Evolutionary conservation across 2,329 filamentous ascomycete genomes (phyloP).

Genomic region (Xylaria hypoxylon): DNA sequence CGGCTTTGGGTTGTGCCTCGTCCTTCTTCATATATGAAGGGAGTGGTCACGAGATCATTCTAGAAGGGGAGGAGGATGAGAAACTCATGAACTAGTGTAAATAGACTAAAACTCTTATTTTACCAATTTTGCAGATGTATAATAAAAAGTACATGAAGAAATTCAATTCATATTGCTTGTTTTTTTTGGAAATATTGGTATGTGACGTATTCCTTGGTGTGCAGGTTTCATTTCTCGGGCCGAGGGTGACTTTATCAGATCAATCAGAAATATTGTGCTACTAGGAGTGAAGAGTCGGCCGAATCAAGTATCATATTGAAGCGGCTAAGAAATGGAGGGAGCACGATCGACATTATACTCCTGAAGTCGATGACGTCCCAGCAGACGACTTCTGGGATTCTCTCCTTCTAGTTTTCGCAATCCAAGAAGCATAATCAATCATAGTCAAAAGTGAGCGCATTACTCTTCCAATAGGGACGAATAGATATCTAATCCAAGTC

Average conservation of each 20-base stretch:
- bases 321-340: too few species aligned
- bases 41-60: slow-evolving; percentile 68
- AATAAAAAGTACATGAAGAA: slow-evolving; percentile 3
- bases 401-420: not conserved
- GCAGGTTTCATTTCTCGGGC: too few species aligned
- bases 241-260: too few species aligned
- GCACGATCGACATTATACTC: too few species aligned
- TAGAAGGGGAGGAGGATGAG: slow-evolving; percentile 54
- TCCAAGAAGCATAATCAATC: not conserved
- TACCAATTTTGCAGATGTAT: slow-evolving; percentile 11
- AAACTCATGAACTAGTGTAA: slow-evolving; percentile 30
- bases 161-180: not conserved
- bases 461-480: not conserved
- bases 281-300: too few species aligned
- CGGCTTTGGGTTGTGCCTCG: slow-evolving; percentile 67
- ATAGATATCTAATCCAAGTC: not conserved
- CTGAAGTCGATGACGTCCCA: not conserved
- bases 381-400: not conserved
- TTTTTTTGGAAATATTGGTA: not conserved
- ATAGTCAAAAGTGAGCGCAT: not conserved
- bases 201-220: not conserved
- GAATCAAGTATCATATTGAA: too few species aligned
- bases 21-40: slow-evolving; percentile 74
- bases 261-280: too few species aligned
- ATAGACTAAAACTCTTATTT: not conserved